These are phyloP conservation scores for Myxozyma geophila DNA, from an alignment of 805 yeast species.

Conservation along the genomic window DNA sequence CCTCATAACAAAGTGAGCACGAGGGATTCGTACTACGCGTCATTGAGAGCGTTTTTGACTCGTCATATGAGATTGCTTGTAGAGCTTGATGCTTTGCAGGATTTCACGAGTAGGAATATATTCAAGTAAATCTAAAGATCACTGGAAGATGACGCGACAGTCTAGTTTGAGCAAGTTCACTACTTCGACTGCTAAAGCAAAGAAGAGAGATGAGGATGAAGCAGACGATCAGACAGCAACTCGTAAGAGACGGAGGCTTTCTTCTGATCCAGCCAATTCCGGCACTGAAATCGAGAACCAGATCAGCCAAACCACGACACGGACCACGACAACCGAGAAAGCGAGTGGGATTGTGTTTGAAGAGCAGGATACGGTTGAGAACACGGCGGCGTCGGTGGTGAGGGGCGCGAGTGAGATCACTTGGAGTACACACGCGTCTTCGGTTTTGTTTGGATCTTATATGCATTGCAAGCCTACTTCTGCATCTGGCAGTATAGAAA, in stretches of 20 bases:
- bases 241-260: no score
- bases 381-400: background rate
- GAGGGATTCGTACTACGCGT: no score
- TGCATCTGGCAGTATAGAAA: background rate
- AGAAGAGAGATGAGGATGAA: background rate
- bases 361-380: background rate
- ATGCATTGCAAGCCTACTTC: background rate
- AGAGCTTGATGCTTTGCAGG: no score
- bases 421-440: constrained; percentile 18
- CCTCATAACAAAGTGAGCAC: no score
- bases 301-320: background rate
- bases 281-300: no score
- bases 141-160: constrained; percentile 1
- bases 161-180: background rate
- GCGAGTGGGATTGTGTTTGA: background rate
- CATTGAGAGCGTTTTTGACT: no score
- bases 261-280: no score
- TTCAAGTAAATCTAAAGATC: no score
- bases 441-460: constrained; percentile 23
- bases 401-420: background rate
- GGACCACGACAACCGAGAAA: background rate
- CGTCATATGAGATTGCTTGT: no score
- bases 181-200: background rate
- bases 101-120: no score
- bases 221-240: background rate